phyloP scores from a whole-genome alignment of 345 rosid genomes.

The Eucalyptus microcorys region DNA sequence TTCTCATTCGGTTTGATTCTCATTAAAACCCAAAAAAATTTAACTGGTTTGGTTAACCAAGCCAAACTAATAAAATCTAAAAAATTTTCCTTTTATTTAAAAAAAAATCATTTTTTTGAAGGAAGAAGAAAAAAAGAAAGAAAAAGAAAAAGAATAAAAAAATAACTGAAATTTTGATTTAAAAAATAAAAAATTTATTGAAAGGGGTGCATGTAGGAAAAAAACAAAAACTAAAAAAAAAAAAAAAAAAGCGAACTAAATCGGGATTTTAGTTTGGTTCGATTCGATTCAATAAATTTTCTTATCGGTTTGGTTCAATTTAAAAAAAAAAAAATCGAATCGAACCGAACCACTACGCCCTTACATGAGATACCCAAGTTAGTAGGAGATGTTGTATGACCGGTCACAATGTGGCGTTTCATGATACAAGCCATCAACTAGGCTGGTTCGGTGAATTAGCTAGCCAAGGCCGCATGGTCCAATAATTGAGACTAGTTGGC shows the following conservation, averaged over 20 bases:
- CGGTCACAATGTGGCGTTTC: not conserved
- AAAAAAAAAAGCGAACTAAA: too few species aligned
- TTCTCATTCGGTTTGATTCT: too few species aligned
- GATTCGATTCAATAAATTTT: too few species aligned
- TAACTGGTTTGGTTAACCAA: fast-evolving
- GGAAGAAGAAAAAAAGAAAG: too few species aligned
- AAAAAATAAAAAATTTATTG: too few species aligned
- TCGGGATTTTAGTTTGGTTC: fast-evolving
- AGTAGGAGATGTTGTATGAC: not conserved
- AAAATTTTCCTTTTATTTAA: too few species aligned
- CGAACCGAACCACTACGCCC: fast-evolving
- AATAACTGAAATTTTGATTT: too few species aligned
- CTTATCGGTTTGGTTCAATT: fast-evolving
- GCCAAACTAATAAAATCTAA: fast-evolving
- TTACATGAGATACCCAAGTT: not conserved
- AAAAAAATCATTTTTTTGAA: too few species aligned
- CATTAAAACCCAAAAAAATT: too few species aligned
- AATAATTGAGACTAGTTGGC: not conserved
- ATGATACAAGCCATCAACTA: not conserved
- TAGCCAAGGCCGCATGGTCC: not conserved
- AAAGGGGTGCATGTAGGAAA: too few species aligned
- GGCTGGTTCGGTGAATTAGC: not conserved
- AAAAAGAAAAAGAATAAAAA: fast-evolving
- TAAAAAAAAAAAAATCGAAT: fast-evolving
- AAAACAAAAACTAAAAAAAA: too few species aligned